phyloP scores from a whole-genome alignment of 1,139 yeast species.

The Eremothecium cymbalariae region DNA sequence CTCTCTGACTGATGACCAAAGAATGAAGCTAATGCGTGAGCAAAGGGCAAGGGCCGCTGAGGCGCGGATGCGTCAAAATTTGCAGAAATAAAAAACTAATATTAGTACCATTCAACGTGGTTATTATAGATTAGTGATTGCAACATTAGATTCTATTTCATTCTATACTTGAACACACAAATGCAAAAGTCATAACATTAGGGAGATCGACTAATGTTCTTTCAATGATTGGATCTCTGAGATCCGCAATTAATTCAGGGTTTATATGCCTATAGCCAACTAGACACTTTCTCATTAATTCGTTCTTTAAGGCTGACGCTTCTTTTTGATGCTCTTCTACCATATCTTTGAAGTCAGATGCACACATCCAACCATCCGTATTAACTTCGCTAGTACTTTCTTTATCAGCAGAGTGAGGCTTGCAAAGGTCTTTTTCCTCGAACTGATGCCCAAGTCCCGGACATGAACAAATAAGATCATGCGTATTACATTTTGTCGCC shows the following conservation, averaged over 20 bases:
- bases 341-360: constrained; percentile 39
- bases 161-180: constrained; percentile 11
- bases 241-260: constrained; percentile 31
- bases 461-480: constrained; percentile 72
- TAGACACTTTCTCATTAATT: constrained; percentile 48
- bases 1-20: constrained; percentile 56
- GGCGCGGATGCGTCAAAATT: constrained; percentile 55
- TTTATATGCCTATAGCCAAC: constrained; percentile 55
- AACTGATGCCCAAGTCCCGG: constrained; percentile 36
- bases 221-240: constrained; percentile 20
- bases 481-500: constrained; percentile 62
- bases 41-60: constrained; percentile 96
- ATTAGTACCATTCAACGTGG: constrained; percentile 2
- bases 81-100: background rate
- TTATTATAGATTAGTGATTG: no score
- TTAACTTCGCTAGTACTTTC: constrained; percentile 16
- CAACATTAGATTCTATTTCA: no score
- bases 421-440: constrained; percentile 15
- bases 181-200: constrained; percentile 23
- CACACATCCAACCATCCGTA: constrained; percentile 44
- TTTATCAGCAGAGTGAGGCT: constrained; percentile 20
- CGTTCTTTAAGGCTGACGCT: constrained; percentile 30
- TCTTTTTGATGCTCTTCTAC: constrained; percentile 28
- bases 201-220: constrained; percentile 14
- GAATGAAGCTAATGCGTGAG: constrained; percentile 75